phyloP scores from a whole-genome alignment of 176 grass and related monocot species.

The Phyllostachys edulis region DNA sequence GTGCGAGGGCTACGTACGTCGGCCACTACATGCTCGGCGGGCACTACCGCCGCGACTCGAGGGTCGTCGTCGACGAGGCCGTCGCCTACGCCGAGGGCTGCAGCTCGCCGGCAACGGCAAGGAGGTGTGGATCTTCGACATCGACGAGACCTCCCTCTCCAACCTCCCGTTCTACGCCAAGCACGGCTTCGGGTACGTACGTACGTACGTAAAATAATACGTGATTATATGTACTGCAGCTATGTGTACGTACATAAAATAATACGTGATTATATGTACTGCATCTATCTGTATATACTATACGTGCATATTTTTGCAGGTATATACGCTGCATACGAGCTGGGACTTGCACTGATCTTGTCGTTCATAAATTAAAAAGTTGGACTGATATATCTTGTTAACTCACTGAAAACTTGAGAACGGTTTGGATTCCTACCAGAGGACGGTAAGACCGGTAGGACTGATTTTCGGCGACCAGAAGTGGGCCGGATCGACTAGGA shows the following conservation, averaged over 20 bases:
- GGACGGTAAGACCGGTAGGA: too few relatives aligned
- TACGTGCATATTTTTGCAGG: not conserved
- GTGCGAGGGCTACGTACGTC: conserved; percentile 40
- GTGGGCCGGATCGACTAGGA: too few relatives aligned
- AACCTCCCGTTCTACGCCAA: conserved; percentile 59
- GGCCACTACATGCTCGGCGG: conserved; percentile 54
- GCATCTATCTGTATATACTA: not conserved
- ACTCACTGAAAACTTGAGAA: not conserved
- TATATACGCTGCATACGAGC: not conserved
- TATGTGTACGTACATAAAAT: not conserved
- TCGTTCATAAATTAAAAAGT: not conserved
- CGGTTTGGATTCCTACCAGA: too few relatives aligned
- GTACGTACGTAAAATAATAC: not conserved
- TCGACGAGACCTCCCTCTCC: conserved; percentile 63
- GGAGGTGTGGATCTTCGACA: conserved; percentile 62
- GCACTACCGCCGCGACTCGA: conserved; percentile 46
- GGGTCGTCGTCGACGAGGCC: conserved; percentile 44
- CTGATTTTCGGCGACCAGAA: too few relatives aligned
- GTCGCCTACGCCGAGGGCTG: conserved; percentile 39
- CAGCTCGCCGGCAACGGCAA: conserved; percentile 42
- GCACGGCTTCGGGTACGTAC: conserved; percentile 56
- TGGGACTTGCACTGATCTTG: not conserved
- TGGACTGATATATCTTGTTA: not conserved
- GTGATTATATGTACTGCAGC: too few relatives aligned
- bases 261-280: not conserved